Evolutionary conservation across 2,329 filamentous ascomycete genomes (phyloP), one percentile per base, ranked within the genome.

Genomic region (Xylariomycetidae sp.): DNA sequence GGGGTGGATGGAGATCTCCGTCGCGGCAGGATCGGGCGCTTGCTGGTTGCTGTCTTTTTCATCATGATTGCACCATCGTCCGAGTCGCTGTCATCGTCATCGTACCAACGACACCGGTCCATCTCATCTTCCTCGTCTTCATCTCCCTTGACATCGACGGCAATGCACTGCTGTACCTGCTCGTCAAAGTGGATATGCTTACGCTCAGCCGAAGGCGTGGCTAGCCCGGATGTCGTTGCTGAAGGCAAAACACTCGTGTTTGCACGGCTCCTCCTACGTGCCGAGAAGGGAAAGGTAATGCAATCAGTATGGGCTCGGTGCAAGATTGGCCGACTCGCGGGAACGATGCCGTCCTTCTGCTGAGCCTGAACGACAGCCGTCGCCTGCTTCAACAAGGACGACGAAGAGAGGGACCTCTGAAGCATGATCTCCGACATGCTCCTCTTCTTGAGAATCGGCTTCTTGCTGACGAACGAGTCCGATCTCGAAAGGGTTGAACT

Each of bases 121-220:
- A 69, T 61, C 16, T 78, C 72, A 10, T 86, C 79, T 10, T 84
- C 78, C 9, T 84, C 78, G 18, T 84, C 78, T 29, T 89, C 82
- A 16, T 82, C 81, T 43, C 85, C 79, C 62, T 93, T 93, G 48
- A 79, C 73, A 20, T 96, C 89, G 19, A 98, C 77, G 6, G 92
- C 92, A 44, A 95, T 95, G 57, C 89, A 95, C 57, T 96, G 90
- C 56, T 89, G 82, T 3, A 98, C 92, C 61, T 90, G 85, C 54
- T 95, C 85, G 54, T 95, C 92, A 59, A 98, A 98, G 53, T 94
- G 86, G 45, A 98, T 96, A 56, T 95, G 90, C 40, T 81, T 88
- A 51, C 79, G 75, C 50, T 83, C 81, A 6, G 74, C 60, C 65
- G 76, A 62, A 38, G 87, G 60, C 54, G 80, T 69, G 59, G 68